These are phyloP conservation scores for Echinochloa phyllopogon DNA, from an alignment of 176 grass and related monocot species.

Conservation along the genomic window DNA sequence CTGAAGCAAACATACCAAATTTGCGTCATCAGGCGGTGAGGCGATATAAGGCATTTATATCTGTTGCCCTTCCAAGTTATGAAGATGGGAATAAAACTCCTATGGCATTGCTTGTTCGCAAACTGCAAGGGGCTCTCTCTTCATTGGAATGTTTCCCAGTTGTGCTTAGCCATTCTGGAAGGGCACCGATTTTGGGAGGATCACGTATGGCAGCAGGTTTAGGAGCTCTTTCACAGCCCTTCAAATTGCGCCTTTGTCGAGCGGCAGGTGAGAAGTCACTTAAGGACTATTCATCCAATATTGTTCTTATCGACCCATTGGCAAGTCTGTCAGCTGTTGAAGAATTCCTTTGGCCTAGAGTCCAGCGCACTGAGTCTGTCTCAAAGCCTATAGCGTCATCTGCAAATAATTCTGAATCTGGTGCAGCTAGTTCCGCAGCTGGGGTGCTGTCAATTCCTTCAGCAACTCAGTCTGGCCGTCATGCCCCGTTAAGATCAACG, in stretches of 20 bases:
- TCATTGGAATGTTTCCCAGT: conserved; percentile 86
- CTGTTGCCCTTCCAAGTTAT: conserved; percentile 65
- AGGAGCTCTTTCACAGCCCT: conserved; percentile 68
- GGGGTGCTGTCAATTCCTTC: conserved; percentile 40
- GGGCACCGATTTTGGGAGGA: conserved; percentile 57
- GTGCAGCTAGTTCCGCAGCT: conserved; percentile 44
- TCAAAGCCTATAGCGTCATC: conserved; percentile 52
- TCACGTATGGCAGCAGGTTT: conserved; percentile 65
- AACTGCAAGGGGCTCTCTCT: conserved; percentile 83
- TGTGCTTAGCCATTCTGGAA: conserved; percentile 73
- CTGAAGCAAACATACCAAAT: conserved; percentile 65
- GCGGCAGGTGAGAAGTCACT: conserved; percentile 82
- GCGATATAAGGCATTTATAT: conserved; percentile 74
- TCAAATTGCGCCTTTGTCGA: conserved; percentile 85
- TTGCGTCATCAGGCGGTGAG: conserved; percentile 69
- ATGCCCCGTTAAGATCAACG: conserved; percentile 62
- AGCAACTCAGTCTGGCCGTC: conserved; percentile 48
- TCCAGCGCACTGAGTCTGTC: conserved; percentile 64
- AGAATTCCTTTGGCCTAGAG: conserved; percentile 89
- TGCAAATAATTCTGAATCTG: conserved; percentile 70
- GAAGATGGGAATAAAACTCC: conserved; percentile 48
- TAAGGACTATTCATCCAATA: conserved; percentile 89
- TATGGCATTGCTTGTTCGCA: conserved; percentile 72
- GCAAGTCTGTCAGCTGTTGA: conserved; percentile 85
- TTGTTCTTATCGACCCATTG: conserved; percentile 87